Conservation (phyloP, 352 stramenopile species). For the Globisporangium camurandrum region DNA sequence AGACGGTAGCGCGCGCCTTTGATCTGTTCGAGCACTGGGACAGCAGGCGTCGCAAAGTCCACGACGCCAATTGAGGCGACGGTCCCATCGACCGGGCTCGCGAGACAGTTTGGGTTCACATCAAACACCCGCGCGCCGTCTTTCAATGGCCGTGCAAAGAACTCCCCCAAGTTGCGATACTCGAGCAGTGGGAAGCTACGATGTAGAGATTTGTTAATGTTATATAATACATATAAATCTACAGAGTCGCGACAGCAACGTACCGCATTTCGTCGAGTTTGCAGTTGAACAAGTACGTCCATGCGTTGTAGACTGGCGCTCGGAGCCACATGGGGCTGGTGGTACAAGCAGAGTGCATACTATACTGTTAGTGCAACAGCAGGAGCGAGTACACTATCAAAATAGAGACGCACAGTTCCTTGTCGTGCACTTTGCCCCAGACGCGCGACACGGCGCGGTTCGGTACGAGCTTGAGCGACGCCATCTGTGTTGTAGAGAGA, state of each 20-base stretch:
- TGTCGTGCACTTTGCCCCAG: conserved; percentile 73
- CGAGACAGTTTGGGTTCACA: conserved; percentile 16
- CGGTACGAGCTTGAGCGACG: conserved; percentile 69
- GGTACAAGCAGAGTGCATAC: neutral
- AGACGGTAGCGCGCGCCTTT: conserved; percentile 76
- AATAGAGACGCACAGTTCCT: conserved; percentile 54
- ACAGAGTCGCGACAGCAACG: neutral
- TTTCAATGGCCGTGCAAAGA: conserved; percentile 79
- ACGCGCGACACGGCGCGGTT: conserved; percentile 71
- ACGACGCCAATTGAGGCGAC: conserved; percentile 54
- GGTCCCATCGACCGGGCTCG: conserved; percentile 56
- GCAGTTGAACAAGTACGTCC: conserved; percentile 70
- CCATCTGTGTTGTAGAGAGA: conserved; percentile 15
- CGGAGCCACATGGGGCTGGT: conserved; percentile 62
- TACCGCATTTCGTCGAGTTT: conserved; percentile 80
- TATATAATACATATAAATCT: no score
- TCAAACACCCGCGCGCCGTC: conserved; percentile 50
- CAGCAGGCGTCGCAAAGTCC: conserved; percentile 28
- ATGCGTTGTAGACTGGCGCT: conserved; percentile 75
- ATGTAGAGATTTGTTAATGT: neutral
- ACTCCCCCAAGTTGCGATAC: conserved; percentile 77
- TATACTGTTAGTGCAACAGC: neutral
- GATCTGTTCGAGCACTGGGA: conserved; percentile 71
- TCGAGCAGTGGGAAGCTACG: conserved; percentile 47
- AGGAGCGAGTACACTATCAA: neutral